Evolutionary conservation across 2,329 filamentous ascomycete genomes (phyloP).

Genomic region (Corynespora cassiicola): DNA sequence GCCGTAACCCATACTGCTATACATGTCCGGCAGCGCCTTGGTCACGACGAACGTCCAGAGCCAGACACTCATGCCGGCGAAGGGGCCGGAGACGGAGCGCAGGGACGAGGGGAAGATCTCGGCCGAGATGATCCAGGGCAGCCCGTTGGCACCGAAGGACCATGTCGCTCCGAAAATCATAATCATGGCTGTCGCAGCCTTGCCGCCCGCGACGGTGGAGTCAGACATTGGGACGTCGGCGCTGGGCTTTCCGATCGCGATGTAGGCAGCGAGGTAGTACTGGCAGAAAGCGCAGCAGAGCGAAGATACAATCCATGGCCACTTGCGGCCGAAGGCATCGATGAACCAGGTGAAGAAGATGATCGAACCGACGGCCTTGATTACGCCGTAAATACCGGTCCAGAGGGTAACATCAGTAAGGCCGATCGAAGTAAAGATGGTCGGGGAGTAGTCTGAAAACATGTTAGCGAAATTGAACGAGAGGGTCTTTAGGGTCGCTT

Average conservation of each 20-base stretch:
- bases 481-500: neutral
- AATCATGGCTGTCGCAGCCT: constrained; percentile 48
- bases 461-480: too few relatives aligned
- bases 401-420: constrained; percentile 42
- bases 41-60: constrained; percentile 50
- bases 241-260: constrained; percentile 40
- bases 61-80: constrained; percentile 44
- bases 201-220: constrained; percentile 44
- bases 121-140: constrained; percentile 53
- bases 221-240: constrained; percentile 33
- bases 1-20: constrained; percentile 47
- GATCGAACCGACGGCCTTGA: constrained; percentile 44
- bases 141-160: constrained; percentile 49
- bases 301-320: constrained; percentile 47
- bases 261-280: constrained; percentile 46
- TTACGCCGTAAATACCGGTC: constrained; percentile 47
- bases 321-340: constrained; percentile 44
- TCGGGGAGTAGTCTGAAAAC: constrained; percentile 41
- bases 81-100: constrained; percentile 47
- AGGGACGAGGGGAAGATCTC: constrained; percentile 52
- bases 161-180: constrained; percentile 49
- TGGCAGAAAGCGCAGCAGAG: constrained; percentile 44
- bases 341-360: constrained; percentile 48
- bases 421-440: constrained; percentile 45
- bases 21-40: constrained; percentile 50